A percentile compares a stretch with the other conserved stretches of the same genome.
Evolutionary conservation across 306 rosid species (phyloP).

Genomic region (Glycine latifolia): DNA sequence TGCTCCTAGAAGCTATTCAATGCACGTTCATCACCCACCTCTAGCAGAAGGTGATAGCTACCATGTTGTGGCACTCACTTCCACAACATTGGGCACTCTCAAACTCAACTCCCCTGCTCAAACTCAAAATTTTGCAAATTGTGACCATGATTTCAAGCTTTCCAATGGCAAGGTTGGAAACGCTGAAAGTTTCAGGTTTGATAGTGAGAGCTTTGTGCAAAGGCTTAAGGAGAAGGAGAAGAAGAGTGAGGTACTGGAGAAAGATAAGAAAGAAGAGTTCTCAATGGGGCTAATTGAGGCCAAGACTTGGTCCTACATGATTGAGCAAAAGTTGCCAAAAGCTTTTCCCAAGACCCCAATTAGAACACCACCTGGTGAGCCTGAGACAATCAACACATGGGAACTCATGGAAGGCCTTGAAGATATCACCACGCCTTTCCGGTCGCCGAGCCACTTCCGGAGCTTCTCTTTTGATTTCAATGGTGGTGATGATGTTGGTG

Average conservation of each 20-base stretch:
- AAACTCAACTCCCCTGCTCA: constrained; percentile 52
- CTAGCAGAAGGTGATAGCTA: constrained; percentile 62
- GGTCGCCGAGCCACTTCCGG: constrained; percentile 67
- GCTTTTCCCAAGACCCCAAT: constrained; percentile 68
- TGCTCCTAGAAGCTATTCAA: constrained; percentile 75
- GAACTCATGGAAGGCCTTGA: constrained; percentile 98
- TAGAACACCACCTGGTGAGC: constrained; percentile 91
- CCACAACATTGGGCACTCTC: constrained; percentile 83
- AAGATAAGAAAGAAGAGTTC: constrained; percentile 32
- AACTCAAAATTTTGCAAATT: background rate
- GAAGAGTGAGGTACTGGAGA: background rate
- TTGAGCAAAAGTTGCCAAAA: constrained; percentile 79
- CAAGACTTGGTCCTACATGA: constrained; percentile 88
- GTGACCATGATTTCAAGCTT: constrained; percentile 26
- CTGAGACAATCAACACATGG: constrained; percentile 89
- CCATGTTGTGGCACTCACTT: constrained; percentile 84
- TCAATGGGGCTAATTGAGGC: constrained; percentile 61
- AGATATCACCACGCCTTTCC: constrained; percentile 64
- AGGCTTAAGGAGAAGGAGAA: constrained; percentile 26
- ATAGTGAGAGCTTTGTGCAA: constrained; percentile 15
- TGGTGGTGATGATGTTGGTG: constrained; percentile 13
- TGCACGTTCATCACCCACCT: constrained; percentile 86
- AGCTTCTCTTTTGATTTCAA: constrained; percentile 84
- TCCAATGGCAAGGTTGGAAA: constrained; percentile 28
- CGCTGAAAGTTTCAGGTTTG: constrained; percentile 43